Conservation (phyloP, 345 rosid genomes). For the Populus nigra region DNA sequence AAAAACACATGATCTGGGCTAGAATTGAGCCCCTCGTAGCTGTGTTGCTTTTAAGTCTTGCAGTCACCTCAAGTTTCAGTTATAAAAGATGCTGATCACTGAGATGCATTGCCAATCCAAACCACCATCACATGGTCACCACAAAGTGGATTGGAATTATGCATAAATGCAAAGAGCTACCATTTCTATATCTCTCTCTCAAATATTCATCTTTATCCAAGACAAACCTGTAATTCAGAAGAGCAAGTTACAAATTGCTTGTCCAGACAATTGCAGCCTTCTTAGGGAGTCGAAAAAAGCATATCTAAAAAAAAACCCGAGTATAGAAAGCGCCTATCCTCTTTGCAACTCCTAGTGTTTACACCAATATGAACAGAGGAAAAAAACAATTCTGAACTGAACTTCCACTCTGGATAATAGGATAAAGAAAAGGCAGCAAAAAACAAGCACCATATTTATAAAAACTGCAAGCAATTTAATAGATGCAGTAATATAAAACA, state of each 20-base stretch:
- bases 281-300: neutral
- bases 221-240: neutral
- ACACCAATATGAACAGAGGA: neutral
- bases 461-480: neutral
- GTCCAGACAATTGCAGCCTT: neutral
- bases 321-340: neutral
- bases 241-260: neutral
- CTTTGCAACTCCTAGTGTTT: neutral
- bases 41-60: neutral
- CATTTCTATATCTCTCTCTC: neutral
- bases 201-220: neutral
- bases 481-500: neutral
- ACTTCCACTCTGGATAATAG: neutral
- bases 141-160: neutral
- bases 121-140: neutral
- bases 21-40: conserved; percentile 4
- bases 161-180: neutral
- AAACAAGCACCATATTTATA: neutral
- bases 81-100: neutral
- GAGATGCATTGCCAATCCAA: neutral
- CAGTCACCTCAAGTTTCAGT: neutral
- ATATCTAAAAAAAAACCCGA: neutral
- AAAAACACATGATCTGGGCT: conserved; percentile 20
- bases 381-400: neutral
- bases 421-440: neutral